Base-by-base conservation (phyloP, 306 rosid species). In the Medicago ruthenica region DNA sequence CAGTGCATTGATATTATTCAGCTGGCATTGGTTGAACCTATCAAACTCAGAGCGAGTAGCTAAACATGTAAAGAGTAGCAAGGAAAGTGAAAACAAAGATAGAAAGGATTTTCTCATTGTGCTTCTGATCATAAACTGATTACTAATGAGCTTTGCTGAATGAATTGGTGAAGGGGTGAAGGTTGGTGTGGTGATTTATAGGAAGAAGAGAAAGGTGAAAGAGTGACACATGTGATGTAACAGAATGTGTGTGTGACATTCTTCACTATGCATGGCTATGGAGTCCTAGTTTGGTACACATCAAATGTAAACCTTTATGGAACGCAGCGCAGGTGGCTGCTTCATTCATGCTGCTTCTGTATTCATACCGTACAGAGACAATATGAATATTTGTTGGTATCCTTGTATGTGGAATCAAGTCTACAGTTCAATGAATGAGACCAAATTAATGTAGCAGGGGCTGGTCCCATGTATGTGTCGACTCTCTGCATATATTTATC, bases 231-330 rank as follows among this genome's bases (percentile, higher is more conserved):
- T n/a, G 34, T 31, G 1, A 31, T 31, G 36, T 31, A 5, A 24
- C 7, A 4, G n/a, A 60, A 37, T 3, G 5, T 69, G 73, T n/a
- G n/a, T 1, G 41, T 39, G 88, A 82, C 93, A 87, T 41, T 81
- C 81, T 81, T 83, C 88, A 62, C 9, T 67, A 21, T 87, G 89
- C 88, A 89, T 87, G 89, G 17, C 71, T 22, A 27, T 34, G 31
- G 9, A 2, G 16, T 17, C 71, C 17, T 67, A 11, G 3, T 11
- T 59, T 39, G n/a, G 7, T 79, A 89, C 91, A 85, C 89, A 77
- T 89, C 84, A 83, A 24, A 24, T 24, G 27, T 2, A 24, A 24
- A 24, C 27, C 1, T 24, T 24, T n/a, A n/a, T n/a, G n/a, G n/a
- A n/a, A n/a, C n/a, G n/a, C n/a, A n/a, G n/a, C n/a, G n/a, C n/a